Evolutionary conservation across 2,329 filamentous ascomycete genomes (phyloP), one percentile per base, ranked within the genome.

Genomic region (Allantophomopsis lycopodina): DNA sequence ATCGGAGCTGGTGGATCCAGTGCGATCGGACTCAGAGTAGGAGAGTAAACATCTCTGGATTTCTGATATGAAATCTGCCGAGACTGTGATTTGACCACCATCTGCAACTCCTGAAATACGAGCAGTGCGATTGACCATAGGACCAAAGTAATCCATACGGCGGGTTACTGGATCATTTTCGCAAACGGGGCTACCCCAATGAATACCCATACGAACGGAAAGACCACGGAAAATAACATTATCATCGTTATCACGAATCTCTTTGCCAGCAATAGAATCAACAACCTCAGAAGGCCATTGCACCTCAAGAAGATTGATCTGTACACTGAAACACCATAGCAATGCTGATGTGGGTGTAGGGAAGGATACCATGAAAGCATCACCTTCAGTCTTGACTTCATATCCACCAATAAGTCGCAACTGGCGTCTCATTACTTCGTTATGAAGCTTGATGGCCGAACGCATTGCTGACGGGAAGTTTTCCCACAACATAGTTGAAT

Each of bases 331-430:
- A 51, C 83, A 93, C 91, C 91, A 98, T 7, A 98, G 70, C 37
- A 98, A 64, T 5, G 91, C 91, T 7, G 88, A 91, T 1, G 91
- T 96, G 2, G 91, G 87, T 0, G 91, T 96, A 2, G 88, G 85
- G 60, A 98, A 98, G 8, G 89, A 94, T 23, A 98, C 91, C 88
- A 98, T 96, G 55, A 98, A 98, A 7, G 91, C 91, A 61, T 98
- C 91, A 49, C 91, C 91, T 84, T 98, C 91, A 14, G 91, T 98
- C 69, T 98, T 98, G 60, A 98, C 91, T 62, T 98, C 91, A 55
- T 95, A 98, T 1, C 91, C 91, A 54, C 91, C 91, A 50, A 95
- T 93, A 46, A 88, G 81, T 38, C 91, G 79, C 49, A 98, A 66
- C 56, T 96, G 89, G 41, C 91, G 76, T 48, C 91, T 82, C 81